Conservation (phyloP, 2,329 filamentous ascomycete genomes). For the Colletotrichum chlorophyti region DNA sequence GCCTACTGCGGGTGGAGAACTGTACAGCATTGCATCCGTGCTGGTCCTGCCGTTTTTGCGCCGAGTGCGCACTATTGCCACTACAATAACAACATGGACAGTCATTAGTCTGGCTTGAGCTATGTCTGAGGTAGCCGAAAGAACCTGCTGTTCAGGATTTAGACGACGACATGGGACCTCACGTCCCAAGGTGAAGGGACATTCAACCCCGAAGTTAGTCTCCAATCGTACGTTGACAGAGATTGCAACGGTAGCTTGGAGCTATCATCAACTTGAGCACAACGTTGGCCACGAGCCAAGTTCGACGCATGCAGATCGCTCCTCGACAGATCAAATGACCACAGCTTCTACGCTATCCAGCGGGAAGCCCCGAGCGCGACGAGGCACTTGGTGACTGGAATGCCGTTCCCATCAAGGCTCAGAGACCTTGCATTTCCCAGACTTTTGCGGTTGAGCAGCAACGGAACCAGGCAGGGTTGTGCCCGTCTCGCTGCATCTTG, state of each 20-base stretch:
- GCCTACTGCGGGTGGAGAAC: slow-evolving; percentile 8
- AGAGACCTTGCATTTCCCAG: background rate
- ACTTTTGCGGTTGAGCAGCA: background rate
- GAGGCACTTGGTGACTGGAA: too few relatives aligned
- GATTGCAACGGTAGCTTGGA: background rate
- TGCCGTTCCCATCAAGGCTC: too few relatives aligned
- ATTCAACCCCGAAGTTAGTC: too few relatives aligned
- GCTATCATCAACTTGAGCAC: background rate
- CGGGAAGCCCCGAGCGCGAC: too few relatives aligned
- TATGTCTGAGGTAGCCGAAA: too few relatives aligned
- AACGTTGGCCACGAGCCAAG: background rate
- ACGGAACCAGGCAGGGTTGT: background rate
- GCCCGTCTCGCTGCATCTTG: background rate
- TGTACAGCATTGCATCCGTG: background rate
- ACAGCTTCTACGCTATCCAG: too few relatives aligned
- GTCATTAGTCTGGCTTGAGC: too few relatives aligned
- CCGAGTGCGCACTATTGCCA: background rate
- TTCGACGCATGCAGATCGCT: background rate
- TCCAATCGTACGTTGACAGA: background rate
- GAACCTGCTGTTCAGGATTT: too few relatives aligned
- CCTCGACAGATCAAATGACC: too few relatives aligned
- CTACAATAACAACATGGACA: too few relatives aligned
- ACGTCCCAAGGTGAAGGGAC: too few relatives aligned
- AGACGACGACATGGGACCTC: too few relatives aligned
- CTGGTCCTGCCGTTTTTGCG: background rate